phyloP scores from a whole-genome alignment of 305 asterid genomes.

The Plantago coronopus region DNA sequence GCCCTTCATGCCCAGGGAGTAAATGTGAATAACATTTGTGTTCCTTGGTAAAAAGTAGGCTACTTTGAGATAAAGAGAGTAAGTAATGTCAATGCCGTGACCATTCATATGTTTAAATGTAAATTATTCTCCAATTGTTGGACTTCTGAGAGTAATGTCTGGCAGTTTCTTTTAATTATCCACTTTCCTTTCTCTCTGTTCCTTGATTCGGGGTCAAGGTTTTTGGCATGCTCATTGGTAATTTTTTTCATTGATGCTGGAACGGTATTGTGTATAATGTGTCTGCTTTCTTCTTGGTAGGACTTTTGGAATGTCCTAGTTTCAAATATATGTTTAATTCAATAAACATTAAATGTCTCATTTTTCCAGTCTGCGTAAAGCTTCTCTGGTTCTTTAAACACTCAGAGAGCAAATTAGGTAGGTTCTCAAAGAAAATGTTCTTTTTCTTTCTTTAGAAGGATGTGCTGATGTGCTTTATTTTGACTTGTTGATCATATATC shows the following conservation, averaged over 20 bases:
- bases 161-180: background rate
- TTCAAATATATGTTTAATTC: background rate
- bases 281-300: background rate
- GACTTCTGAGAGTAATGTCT: background rate
- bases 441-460: too few species aligned
- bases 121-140: background rate
- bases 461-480: too few species aligned
- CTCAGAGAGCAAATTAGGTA: too few species aligned
- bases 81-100: background rate
- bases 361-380: too few species aligned
- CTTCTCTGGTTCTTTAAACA: too few species aligned
- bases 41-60: background rate
- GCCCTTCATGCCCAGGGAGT: slow-evolving; percentile 1
- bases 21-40: background rate
- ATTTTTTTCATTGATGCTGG: background rate
- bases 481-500: too few species aligned
- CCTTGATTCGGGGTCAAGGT: too few species aligned
- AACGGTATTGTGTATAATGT: background rate
- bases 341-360: background rate
- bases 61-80: background rate
- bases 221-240: background rate
- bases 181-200: background rate
- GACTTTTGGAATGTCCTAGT: background rate
- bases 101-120: too few species aligned
- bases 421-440: too few species aligned